Evolutionary conservation across 1,139 yeast species (phyloP), one percentile per base, ranked within the genome.

Genomic region (Candida sp.): DNA sequence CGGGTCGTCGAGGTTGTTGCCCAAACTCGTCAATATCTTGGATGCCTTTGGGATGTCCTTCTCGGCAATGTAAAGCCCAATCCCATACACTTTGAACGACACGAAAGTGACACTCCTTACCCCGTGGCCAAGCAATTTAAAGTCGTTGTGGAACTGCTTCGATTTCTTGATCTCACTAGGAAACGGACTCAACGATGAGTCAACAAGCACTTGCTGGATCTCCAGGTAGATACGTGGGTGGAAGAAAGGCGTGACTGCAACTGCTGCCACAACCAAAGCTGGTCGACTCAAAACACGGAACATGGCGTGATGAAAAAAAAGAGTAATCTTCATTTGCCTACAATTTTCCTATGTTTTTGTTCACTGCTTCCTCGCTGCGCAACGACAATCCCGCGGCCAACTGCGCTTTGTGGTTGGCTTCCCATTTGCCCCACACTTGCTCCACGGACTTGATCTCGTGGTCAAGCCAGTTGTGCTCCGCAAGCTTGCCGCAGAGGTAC

Each of bases 11-110:
- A 75, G 65, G n/a, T 64, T 49, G 5, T 60, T 62, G 26, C 64
- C 50, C 12, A 61, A 53, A 22, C 54, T 54, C 3, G 58, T 54
- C 40, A 85, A 63, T 2, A 86, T 72, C n/a, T 69, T 56, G 22
- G 76, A 70, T 6, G 84, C 79, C 53, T 76, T 67, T 3, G 67
- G 58, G 5, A 77, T 58, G 62, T 91, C 97, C 0, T 78, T 76
- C 5, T 76, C 68, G 5, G 90, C 86, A 45, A 90, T 75, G 65
- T 93, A 93, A 12, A 93, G 71, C 0, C 96, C 98, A 40, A 90
- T 74, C 0, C 91, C 97, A 64, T 93, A 93, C 3, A 94, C 97
- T 60, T 86, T 90, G 72, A 93, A 85, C n/a, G 80, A 76, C 39
- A 92, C 62, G 62, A 93, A 90, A 0, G 98, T 89, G 11, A 93